Base-by-base conservation (phyloP, 2,329 filamentous ascomycete species). In the Aspergillus fijiensis region DNA sequence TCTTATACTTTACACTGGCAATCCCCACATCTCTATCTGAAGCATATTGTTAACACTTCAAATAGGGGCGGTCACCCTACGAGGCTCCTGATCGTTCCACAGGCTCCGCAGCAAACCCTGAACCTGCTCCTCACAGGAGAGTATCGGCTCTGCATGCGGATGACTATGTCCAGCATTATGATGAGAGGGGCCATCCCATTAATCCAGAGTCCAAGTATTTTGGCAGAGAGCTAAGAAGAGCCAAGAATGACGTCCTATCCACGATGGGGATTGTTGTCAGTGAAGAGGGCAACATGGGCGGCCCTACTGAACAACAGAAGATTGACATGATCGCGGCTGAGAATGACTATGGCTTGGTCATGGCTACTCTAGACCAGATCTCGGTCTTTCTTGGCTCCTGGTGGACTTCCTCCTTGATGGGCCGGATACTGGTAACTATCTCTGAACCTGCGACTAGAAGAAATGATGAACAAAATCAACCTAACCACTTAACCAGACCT, bases 201-300 rank as follows among this genome's bases (percentile, higher is more conserved):
- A 81, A 82, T 63, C 70, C 72, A 3, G 72, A 72, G 33, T 80
- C 80, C 6, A 77, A 76, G 60, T 62, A 63, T 12, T 67, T 76
- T 29, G 74, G 73, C 10, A 74, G 75, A 47, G 73, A 75, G 53
- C 73, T 81, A 7, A 71, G 77, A 53, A 75, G 78, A 67, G 80
- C 80, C 0, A 80, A 82, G 62, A 82, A 82, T 71, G 80, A 82
- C 62, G 78, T 81, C 33, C 72, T 82, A 16, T 78, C 77, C 23
- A 80, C 77, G 9, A 80, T 81, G 73, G 80, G 80, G 3, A 77
- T 81, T 45, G 78, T 81, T 45, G 76, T 79, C 60, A 78, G 76
- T 56, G 74, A 78, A 61, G 72, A 77, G 63, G 70, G 74, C 16
- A 75, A 70, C 42, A 59, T 71, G 27, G 69, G 67, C 57, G 65